A percentile compares a stretch with the other conserved stretches of the same genome.
Conservation (phyloP, 1,284 basidiomycete genomes). For the Leccinum colubrinum region DNA sequence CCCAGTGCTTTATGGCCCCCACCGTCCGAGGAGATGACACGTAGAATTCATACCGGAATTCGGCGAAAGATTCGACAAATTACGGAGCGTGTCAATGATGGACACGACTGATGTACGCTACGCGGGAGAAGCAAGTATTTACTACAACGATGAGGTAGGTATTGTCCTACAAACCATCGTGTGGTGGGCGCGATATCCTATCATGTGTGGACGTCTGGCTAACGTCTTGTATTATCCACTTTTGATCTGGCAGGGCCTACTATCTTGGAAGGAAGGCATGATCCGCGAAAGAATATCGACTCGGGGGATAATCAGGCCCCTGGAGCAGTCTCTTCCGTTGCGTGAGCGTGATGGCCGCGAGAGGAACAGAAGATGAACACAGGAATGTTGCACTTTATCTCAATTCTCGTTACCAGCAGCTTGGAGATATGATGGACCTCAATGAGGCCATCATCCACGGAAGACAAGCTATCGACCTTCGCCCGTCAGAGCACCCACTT, state of each 20-base stretch:
- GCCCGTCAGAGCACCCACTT: too few species aligned
- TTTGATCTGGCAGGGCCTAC: slow-evolving; percentile 29
- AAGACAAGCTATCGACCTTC: too few species aligned
- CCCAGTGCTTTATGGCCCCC: slow-evolving; percentile 93
- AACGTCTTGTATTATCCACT: slow-evolving; percentile 2
- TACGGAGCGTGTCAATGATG: slow-evolving; percentile 23
- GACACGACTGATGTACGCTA: slow-evolving; percentile 33
- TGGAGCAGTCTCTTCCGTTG: slow-evolving; percentile 49
- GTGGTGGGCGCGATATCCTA: background rate
- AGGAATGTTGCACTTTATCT: too few species aligned
- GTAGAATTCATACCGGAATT: slow-evolving; percentile 59
- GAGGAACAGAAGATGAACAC: too few species aligned
- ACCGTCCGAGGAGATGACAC: slow-evolving; percentile 72
- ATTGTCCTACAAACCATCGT: background rate
- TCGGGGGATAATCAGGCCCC: slow-evolving; percentile 70
- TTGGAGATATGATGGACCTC: too few species aligned
- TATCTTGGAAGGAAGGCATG: slow-evolving; percentile 47
- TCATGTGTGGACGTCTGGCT: background rate
- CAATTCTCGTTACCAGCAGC: too few species aligned
- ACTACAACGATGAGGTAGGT: slow-evolving; percentile 25
- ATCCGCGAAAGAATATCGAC: slow-evolving; percentile 89
- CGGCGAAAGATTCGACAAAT: slow-evolving; percentile 62
- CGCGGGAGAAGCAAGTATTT: slow-evolving; percentile 60
- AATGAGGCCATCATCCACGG: too few species aligned
- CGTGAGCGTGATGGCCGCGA: too few species aligned